Base-by-base conservation (phyloP, 169 alveolate genomes). In the Plasmodium ovale region DNA sequence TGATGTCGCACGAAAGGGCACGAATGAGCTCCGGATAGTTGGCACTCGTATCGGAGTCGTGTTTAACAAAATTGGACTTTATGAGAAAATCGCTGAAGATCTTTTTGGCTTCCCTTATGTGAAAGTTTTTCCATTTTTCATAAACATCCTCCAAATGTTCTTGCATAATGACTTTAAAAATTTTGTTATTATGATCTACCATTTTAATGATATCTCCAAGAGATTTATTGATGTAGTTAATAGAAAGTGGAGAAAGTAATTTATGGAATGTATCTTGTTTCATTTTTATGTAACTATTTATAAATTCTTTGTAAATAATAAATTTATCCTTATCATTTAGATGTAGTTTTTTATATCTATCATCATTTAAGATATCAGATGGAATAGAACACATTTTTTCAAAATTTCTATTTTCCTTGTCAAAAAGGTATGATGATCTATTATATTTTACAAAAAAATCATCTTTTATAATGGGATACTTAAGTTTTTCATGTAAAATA, bases 31-130 rank as follows among this genome's bases (percentile, higher is more conserved):
- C 25, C 21, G 31, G 25, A 51, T 73, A 73, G 19, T 73, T 73
- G 3, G 29, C 62, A 0, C 39, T 19, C 6, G 56, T 65, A 29
- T 73, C 88, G 0, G 88, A 73, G 25, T 73, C 39, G 35, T 73
- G 56, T 29, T 73, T 73, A 56, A 73, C 51, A 60, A n/a, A 73
- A 73, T 73, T 73, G 4, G 72, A 73, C 23, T 73, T 73, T 29
- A 25, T 58, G 1, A 73, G 25, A 73, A 27, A 73, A 39, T 73
- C 60, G 10, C 16, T 44, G 27, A 73, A 73, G 47, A 73, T 59
- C 25, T 73, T 56, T 23, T 73, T 73, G 14, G 88, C 88, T 51
- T 73, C 88, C 72, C 29, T 39, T 58, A 73, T 73, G 21, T 73
- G 56, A 49, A 59, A 59, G 2, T 23, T 27, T 59, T 23, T 73